These are phyloP conservation scores for Ustilago bromivora DNA, from an alignment of 1,284 basidiomycete species.

Conservation along the genomic window DNA sequence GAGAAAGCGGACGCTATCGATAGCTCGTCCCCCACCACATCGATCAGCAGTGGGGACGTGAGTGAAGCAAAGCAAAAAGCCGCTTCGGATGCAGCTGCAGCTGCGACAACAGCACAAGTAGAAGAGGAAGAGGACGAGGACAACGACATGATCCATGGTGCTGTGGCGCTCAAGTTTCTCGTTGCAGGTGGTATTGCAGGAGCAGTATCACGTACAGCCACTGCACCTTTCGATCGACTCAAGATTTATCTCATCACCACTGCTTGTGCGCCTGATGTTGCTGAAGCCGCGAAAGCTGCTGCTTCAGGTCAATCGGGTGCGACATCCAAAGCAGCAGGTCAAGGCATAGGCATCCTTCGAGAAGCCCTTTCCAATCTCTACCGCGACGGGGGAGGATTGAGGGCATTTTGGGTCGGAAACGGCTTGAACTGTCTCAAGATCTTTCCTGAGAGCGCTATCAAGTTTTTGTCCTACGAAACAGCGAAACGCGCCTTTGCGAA, in stretches of 20 bases:
- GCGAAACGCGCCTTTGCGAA: conserved; percentile 94
- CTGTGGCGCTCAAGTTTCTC: conserved; percentile 87
- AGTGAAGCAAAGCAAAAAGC: conserved; percentile 34
- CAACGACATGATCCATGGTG: conserved; percentile 75
- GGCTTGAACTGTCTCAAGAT: conserved; percentile 84
- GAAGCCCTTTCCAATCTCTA: conserved; percentile 84
- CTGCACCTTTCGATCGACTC: conserved; percentile 95
- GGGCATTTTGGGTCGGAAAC: conserved; percentile 88
- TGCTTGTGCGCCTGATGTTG: conserved; percentile 62
- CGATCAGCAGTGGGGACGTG: conserved; percentile 10
- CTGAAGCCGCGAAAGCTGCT: conserved; percentile 30
- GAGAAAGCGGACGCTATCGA: conserved; percentile 12
- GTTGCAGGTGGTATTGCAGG: conserved; percentile 94
- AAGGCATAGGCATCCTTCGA: conserved; percentile 75
- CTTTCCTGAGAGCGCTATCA: conserved; percentile 88
- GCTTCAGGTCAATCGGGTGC: conserved; percentile 1
- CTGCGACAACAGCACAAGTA: conserved; percentile 19
- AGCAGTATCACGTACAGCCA: conserved; percentile 94
- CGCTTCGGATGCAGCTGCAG: conserved; percentile 27
- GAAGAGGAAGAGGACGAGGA: conserved; percentile 75
- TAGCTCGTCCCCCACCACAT: background rate
- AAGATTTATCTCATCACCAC: conserved; percentile 96
- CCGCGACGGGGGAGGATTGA: conserved; percentile 79
- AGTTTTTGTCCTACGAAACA: conserved; percentile 95
- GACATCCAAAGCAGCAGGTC: conserved; percentile 43